These are phyloP conservation scores for Boletus coccyginus DNA, from an alignment of 768 basidiomycete species.

Conservation along the genomic window DNA sequence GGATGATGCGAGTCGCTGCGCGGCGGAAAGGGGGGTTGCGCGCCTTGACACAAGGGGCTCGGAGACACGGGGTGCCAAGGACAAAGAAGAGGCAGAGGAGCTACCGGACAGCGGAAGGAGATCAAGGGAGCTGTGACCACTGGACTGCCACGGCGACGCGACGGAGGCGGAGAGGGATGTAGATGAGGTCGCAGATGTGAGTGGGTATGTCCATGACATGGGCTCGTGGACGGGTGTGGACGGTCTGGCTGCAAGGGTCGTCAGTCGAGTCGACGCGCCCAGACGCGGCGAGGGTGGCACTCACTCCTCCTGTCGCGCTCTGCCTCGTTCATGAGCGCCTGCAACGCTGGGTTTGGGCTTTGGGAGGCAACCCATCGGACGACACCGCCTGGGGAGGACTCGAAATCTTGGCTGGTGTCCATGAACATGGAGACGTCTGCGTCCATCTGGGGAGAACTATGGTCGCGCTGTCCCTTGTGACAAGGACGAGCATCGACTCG, in stretches of 20 bases:
- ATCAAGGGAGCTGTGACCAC: not conserved
- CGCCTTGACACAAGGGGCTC: conserved; percentile 2
- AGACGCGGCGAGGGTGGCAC: conserved; percentile 3
- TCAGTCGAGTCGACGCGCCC: not conserved
- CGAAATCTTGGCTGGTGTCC: conserved; percentile 14
- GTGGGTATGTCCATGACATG: conserved; percentile 15
- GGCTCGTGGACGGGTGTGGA: conserved; percentile 10
- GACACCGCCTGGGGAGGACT: conserved; percentile 6
- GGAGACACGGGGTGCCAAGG: not conserved
- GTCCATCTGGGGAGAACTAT: not conserved
- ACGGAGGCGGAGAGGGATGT: not conserved
- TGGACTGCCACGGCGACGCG: conserved; percentile 10
- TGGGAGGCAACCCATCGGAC: conserved; percentile 29
- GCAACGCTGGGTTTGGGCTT: conserved; percentile 20
- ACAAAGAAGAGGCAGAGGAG: conserved; percentile 5
- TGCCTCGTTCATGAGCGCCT: conserved; percentile 25
- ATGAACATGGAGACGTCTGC: not conserved
- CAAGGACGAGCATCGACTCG: too few relatives aligned
- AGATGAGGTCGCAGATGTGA: conserved; percentile 7
- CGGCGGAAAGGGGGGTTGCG: conserved; percentile 3
- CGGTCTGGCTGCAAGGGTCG: conserved; percentile 12
- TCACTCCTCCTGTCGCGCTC: conserved; percentile 25
- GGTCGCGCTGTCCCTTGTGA: too few relatives aligned
- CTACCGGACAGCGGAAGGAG: conserved; percentile 5
- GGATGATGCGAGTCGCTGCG: conserved; percentile 20